Percentiles rank a stretch among this genome's conserved stretches.
phyloP scores from a whole-genome alignment of 2,329 filamentous ascomycete genomes.

The Aureobasidium uvarum region DNA sequence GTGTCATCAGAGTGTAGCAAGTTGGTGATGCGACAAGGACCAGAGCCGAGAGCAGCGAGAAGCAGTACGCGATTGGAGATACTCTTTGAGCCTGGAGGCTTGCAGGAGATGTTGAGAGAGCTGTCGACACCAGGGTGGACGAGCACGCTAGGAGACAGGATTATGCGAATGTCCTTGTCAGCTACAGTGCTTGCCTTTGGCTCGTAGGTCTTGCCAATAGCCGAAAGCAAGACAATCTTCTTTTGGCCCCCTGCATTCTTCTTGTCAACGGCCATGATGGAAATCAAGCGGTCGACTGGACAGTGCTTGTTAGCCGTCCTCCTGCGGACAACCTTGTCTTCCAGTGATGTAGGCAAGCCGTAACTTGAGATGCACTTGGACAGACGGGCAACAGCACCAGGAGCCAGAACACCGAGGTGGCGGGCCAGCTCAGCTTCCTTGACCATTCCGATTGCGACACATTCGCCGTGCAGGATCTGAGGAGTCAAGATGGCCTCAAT shows the following conservation, averaged over 20 bases:
- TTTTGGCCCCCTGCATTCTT: conserved; percentile 96
- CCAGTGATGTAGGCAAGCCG: conserved; percentile 78
- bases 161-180: conserved; percentile 76
- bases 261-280: conserved; percentile 98
- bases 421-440: conserved; percentile 94
- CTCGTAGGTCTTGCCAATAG: conserved; percentile 85
- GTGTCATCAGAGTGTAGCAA: conserved; percentile 95
- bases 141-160: conserved; percentile 74
- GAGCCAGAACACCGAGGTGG: conserved; percentile 79
- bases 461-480: conserved; percentile 92
- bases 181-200: conserved; percentile 84
- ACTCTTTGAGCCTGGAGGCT: conserved; percentile 93
- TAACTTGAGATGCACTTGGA: conserved; percentile 95
- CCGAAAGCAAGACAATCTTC: conserved; percentile 89
- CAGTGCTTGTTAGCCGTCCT: conserved; percentile 84
- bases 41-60: conserved; percentile 84
- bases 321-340: conserved; percentile 77
- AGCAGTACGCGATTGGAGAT: conserved; percentile 94
- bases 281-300: conserved; percentile 77
- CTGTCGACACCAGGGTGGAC: conserved; percentile 70
- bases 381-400: conserved; percentile 82
- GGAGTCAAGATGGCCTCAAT: conserved; percentile 94
- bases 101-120: conserved; percentile 68
- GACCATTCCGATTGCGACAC: conserved; percentile 96
- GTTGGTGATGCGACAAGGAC: conserved; percentile 85